Base-by-base conservation (phyloP, 202 grass and related monocot species). In the Saccharum hybrid region DNA sequence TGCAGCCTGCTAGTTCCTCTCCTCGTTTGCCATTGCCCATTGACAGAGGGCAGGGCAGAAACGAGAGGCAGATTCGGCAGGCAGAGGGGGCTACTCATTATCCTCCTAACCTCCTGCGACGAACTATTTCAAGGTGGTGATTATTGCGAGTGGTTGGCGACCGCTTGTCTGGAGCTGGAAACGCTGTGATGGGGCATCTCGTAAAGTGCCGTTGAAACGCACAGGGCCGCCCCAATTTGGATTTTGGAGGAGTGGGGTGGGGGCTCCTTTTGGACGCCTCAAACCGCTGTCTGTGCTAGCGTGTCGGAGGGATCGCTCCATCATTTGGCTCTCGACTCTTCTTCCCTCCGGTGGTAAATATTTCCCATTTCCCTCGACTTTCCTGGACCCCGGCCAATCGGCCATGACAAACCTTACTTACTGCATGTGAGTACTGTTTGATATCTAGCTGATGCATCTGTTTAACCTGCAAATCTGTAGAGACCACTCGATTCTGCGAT, bases 211-310 rank as follows among this genome's bases (percentile, higher is more conserved):
- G 60, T 78, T 21, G 7, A 66, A 31, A n/a, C 18, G 8, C 43
- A 72, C 45, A 67, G 63, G 68, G 6, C 54, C 1, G 19, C 19
- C 54, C 54, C 54, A n/a, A 59, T 59, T 59, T 59, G 54, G 54
- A 59, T 22, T 21, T 59, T 3, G 18, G 18, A 56, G 18, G 18
- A 8, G 45, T 16, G 48, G 14, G 15, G 14, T 9, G 2, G 51
- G 16, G 7, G 8, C 54, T 22, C 19, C 15, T 73, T 83, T 83
- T 72, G 57, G 73, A 71, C 34, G 45, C 73, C 61, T 74, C 49
- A 39, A 84, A 88, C 67, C 86, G 81, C 43, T 83, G 74, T 39
- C 68, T 84, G 61, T 64, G 76, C 69, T 31, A 75, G 31, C 5
- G 66, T 80, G 81, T 84, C 70, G 63, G 63, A 5, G 8, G 40